phyloP scores from a whole-genome alignment of 805 yeast genomes.

The Lachancea dasiensis region DNA sequence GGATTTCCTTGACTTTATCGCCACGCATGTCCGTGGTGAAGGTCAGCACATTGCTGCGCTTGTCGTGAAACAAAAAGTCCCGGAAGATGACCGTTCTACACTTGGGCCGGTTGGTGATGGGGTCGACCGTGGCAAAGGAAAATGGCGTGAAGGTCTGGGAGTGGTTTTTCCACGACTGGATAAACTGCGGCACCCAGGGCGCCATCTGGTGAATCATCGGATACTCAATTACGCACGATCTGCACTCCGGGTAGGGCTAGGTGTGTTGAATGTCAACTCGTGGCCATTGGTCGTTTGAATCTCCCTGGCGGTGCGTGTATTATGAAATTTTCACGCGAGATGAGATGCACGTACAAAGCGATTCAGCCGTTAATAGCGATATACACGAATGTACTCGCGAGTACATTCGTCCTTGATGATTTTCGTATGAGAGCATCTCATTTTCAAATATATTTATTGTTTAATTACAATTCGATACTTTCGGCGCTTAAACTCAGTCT shows the following conservation, averaged over 20 bases:
- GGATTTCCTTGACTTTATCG: constrained; percentile 50
- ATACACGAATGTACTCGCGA: no score
- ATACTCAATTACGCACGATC: no score
- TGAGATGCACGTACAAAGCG: neutral
- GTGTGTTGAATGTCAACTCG: no score
- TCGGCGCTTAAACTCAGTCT: no score
- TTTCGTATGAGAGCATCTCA: no score
- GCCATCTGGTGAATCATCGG: constrained; percentile 44
- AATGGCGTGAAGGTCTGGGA: constrained; percentile 50
- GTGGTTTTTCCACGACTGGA: constrained; percentile 46
- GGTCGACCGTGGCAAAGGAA: constrained; percentile 63
- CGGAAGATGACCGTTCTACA: constrained; percentile 67
- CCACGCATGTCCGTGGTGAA: constrained; percentile 70
- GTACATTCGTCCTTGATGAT: no score
- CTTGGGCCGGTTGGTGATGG: constrained; percentile 45
- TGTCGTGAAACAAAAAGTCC: constrained; percentile 69
- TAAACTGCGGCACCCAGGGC: constrained; percentile 71
- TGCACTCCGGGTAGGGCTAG: no score
- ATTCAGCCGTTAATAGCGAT: no score
- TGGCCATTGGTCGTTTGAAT: no score
- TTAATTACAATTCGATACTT: no score
- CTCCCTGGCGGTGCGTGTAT: no score
- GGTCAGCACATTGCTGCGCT: constrained; percentile 57
- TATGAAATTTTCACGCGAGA: constrained; percentile 6
- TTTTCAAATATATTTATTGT: no score